Evolutionary conservation across 371 early-diverging fungal species (phyloP), one percentile per base, ranked within the genome.

Genomic region (Lichtheimia corymbifera): DNA sequence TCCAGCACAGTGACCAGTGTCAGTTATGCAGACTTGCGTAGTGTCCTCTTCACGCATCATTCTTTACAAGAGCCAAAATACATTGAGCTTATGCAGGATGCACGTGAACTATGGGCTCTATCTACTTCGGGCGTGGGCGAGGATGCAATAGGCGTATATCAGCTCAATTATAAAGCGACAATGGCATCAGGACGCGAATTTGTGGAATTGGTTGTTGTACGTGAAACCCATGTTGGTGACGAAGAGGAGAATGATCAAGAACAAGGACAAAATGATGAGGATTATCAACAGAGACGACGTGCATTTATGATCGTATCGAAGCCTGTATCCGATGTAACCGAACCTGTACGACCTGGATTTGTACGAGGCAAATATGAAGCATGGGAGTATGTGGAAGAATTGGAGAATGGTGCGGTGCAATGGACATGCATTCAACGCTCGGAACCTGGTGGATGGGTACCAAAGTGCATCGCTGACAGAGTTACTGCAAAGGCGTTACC

Each of bases 351-450:
- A 13, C 43, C 59, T 14, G 62, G 68, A 9, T 55, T 65, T 43
- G 69, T 66, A 11, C 68, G 71, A n/a, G 71, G 68, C 20, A 45
- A 27, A 3, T 74, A 74, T 41, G 64, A 65, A 22, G 55, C 74
- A 15, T 73, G 74, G 74, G 71, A 74, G 52, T 6, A 45, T 2
- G 68, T 71, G 22, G 43, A 44, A 14, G 71, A 70, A 61, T 54
- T 41, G 24, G 50, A 62, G 15, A 47, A 66, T 35, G 71, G 64
- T 1, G 24, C 27, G 1, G 62, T 74, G 1, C 66, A 68, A 52
- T 74, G 74, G 71, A 45, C 52, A 5, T 71, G 68, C n/a, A 61
- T 74, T 11, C 66, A 71, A 25, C 71, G 61, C 14, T 68, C 68
- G 20, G 53, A 58, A 12, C 63, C 66, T 2, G 71, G 71, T 53